Percentiles rank a stretch among this genome's conserved stretches.
Evolutionary conservation across 345 rosid genomes (phyloP).

Genomic region (Anastatica hierochuntica): DNA sequence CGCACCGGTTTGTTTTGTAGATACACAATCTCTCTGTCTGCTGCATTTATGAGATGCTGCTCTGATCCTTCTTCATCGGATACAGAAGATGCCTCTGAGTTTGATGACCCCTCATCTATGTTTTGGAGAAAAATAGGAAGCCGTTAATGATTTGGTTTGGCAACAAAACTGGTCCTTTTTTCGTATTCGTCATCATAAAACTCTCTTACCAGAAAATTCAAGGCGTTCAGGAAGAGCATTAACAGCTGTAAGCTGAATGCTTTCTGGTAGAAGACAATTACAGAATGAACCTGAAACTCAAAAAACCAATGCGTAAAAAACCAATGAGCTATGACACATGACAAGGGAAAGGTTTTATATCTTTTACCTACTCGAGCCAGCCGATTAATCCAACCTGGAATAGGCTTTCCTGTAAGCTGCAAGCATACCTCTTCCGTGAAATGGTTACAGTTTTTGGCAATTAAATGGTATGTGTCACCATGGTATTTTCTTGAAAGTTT

Average conservation of each 20-base stretch:
- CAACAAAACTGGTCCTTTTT: constrained; percentile 1
- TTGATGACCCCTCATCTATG: constrained; percentile 45
- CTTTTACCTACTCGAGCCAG: constrained; percentile 67
- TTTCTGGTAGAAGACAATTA: constrained; percentile 84
- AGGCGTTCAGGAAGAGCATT: constrained; percentile 69
- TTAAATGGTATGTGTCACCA: constrained; percentile 89
- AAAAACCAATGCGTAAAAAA: too few species aligned
- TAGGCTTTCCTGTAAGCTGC: constrained; percentile 67
- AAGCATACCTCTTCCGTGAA: constrained; percentile 69
- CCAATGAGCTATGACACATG: neutral
- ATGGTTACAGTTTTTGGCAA: constrained; percentile 97
- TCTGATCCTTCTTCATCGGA: constrained; percentile 48
- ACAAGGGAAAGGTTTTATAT: neutral
- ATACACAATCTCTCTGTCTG: constrained; percentile 55
- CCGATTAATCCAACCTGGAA: constrained; percentile 96
- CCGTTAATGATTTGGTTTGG: neutral
- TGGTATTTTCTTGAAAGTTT: constrained; percentile 59
- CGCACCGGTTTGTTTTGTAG: constrained; percentile 56
- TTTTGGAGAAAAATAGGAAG: neutral
- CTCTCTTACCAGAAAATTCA: constrained; percentile 47
- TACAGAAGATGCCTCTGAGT: constrained; percentile 48
- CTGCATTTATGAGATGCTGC: constrained; percentile 54
- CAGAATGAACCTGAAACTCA: constrained; percentile 83
- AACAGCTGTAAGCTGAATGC: constrained; percentile 72
- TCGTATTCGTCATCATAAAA: neutral